Evolutionary conservation across 768 basidiomycete genomes (phyloP), one percentile per base, ranked within the genome.

Genomic region (Suillus discolor): DNA sequence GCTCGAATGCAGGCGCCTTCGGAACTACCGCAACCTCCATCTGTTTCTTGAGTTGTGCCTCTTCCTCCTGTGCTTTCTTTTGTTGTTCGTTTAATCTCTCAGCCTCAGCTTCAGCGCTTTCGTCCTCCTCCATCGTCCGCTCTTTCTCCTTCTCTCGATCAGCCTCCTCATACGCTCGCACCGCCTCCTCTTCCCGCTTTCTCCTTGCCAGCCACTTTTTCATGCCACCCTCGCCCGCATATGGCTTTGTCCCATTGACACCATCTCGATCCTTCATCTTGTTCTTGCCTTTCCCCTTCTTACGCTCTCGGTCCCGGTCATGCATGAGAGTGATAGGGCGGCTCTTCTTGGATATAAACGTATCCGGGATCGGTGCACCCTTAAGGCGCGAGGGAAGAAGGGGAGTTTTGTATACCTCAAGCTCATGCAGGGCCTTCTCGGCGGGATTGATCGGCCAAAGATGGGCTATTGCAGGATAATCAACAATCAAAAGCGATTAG

Each of bases 371-470:
- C 4, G 77, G 77, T 6, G 79, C 74, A 31, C 70, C 81, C 72
- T 70, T 82, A 67, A 70, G 74, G 23, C 83, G 82, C n/a, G 89
- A 87, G 13, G 92, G 90, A 18, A 92, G 70, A 54, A 93, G 82
- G 7, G 92, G 92, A 1, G 90, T 93, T 77, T 89, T 90, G 80
- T 92, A 93, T 38, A 90, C 82, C 68, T 93, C 91, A 54, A 92
- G 79, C 69, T 90, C 88, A 51, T 89, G 87, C 6, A 93, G 80
- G 18, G 88, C 88, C 65, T 83, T 82, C 77, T 92, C 89, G 23
- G 90, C 87, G 20, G 87, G 81, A 53, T 82, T 86, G 69, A 79
- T 74, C 18, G 80, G 79, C 68, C 73, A 75, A n/a, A 68, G 62
- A 47, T 71, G 64, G 41, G 72, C 73, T 66, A 78, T 70, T 71